phyloP scores from a whole-genome alignment of 208 protist genomes.

The Endotrypanum monterogeii region DNA sequence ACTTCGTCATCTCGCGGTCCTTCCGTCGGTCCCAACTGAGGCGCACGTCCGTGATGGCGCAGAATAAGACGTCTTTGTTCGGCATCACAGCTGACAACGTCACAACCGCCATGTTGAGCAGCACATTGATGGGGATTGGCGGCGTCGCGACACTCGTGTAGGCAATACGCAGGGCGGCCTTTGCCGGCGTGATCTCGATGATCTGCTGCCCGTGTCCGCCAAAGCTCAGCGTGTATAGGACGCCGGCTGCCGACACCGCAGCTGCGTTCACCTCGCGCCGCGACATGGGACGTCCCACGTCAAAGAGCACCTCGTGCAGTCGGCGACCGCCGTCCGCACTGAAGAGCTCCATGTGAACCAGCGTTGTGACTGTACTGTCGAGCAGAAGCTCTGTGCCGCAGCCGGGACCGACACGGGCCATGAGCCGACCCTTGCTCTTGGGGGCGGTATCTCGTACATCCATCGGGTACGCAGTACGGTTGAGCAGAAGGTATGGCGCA shows the following conservation, averaged over 20 bases:
- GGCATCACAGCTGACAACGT: conserved; percentile 71
- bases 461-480: conserved; percentile 60
- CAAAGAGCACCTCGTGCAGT: conserved; percentile 28
- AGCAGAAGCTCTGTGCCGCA: conserved; percentile 52
- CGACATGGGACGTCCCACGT: conserved; percentile 39
- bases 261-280: conserved; percentile 30
- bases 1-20: conserved; percentile 47
- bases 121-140: conserved; percentile 53
- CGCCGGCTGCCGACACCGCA: conserved; percentile 19
- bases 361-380: conserved; percentile 50
- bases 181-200: conserved; percentile 46
- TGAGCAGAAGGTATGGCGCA: conserved; percentile 73
- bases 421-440: conserved; percentile 46
- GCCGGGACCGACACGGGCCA: conserved; percentile 54
- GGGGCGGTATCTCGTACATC: conserved; percentile 51
- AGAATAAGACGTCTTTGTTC: conserved; percentile 73
- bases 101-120: conserved; percentile 62
- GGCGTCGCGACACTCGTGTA: conserved; percentile 30
- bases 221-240: conserved; percentile 53
- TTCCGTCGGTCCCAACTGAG: conserved; percentile 60
- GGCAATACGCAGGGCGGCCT: conserved; percentile 12
- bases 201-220: conserved; percentile 64
- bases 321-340: conserved; percentile 3
- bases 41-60: conserved; percentile 59
- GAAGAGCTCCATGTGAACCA: conserved; percentile 31